These are phyloP conservation scores for Ascobolus immersus DNA, from an alignment of 495 filamentous ascomycete genomes.

Conservation along the genomic window DNA sequence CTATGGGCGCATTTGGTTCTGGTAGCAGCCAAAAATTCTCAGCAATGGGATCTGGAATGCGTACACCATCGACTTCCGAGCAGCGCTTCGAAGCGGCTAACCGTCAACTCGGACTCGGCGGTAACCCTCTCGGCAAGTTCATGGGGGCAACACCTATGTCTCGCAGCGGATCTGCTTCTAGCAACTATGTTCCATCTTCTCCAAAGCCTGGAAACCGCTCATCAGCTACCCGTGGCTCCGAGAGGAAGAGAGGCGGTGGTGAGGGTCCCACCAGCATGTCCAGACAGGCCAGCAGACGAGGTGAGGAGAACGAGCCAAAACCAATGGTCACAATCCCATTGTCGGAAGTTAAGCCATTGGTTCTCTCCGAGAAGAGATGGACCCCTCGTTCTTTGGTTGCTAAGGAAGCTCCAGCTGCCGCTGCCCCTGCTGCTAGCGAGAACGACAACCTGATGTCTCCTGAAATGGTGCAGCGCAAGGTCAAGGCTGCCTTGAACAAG, in stretches of 20 bases:
- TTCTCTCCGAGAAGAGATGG: conserved; percentile 49
- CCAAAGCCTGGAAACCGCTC: conserved; percentile 28
- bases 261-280: conserved; percentile 18
- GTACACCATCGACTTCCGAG: conserved; percentile 10
- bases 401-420: conserved; percentile 20
- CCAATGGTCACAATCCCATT: conserved; percentile 44
- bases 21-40: conserved; percentile 16
- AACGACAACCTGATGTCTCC: conserved; percentile 44
- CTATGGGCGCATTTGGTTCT: conserved; percentile 52
- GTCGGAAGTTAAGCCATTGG: conserved; percentile 61
- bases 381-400: conserved; percentile 50
- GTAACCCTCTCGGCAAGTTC: too few relatives aligned
- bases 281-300: conserved; percentile 29
- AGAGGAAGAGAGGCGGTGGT: conserved; percentile 31
- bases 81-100: conserved; percentile 14
- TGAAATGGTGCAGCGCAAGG: conserved; percentile 90
- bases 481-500: conserved; percentile 95
- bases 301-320: conserved; percentile 37
- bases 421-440: conserved; percentile 26
- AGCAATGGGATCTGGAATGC: background rate
- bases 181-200: conserved; percentile 23
- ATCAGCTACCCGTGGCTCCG: conserved; percentile 34
- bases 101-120: too few relatives aligned
- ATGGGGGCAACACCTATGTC: too few relatives aligned
- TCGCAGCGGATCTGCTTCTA: too few relatives aligned